These are phyloP conservation scores for Inga laurina DNA, from an alignment of 306 rosid species.

Conservation along the genomic window DNA sequence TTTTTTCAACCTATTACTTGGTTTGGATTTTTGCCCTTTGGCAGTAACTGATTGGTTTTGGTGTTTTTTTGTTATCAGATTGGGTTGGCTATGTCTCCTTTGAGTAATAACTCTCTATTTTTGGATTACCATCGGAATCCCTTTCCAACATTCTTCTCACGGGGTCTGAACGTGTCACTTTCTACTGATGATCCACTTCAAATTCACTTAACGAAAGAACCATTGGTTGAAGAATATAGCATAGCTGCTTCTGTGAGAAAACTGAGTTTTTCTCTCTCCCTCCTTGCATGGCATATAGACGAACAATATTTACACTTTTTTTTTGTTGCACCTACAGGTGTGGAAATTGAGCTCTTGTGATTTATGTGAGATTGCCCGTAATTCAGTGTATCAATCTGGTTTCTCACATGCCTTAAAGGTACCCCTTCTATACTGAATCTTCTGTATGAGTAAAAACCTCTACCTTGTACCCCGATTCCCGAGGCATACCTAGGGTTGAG, in stretches of 20 bases:
- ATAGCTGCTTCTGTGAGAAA: constrained; percentile 79
- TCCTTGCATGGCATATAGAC: background rate
- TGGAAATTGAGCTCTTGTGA: constrained; percentile 90
- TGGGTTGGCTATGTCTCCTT: constrained; percentile 87
- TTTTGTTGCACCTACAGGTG: constrained; percentile 46
- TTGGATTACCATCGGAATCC: constrained; percentile 90
- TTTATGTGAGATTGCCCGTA: constrained; percentile 83
- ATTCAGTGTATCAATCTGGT: constrained; percentile 87
- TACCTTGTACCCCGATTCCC: background rate
- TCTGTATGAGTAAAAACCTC: constrained; percentile 4
- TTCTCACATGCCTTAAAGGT: constrained; percentile 86
- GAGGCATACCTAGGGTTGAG: background rate
- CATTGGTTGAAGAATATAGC: constrained; percentile 85
- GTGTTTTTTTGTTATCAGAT: constrained; percentile 46
- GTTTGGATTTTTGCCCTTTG: constrained; percentile 4
- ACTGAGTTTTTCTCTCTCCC: constrained; percentile 27
- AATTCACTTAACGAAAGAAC: constrained; percentile 85
- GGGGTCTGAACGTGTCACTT: constrained; percentile 83
- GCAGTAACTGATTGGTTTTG: constrained; percentile 18
- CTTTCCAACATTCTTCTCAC: constrained; percentile 65
- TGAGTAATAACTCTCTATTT: constrained; percentile 83
- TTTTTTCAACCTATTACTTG: constrained; percentile 5
- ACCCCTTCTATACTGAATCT: constrained; percentile 16
- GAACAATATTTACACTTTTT: background rate
- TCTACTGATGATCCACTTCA: constrained; percentile 92